Percentiles rank a stretch among this genome's conserved stretches.
phyloP scores from a whole-genome alignment of 257 asterid species.

The Rubia yunnanensis region DNA sequence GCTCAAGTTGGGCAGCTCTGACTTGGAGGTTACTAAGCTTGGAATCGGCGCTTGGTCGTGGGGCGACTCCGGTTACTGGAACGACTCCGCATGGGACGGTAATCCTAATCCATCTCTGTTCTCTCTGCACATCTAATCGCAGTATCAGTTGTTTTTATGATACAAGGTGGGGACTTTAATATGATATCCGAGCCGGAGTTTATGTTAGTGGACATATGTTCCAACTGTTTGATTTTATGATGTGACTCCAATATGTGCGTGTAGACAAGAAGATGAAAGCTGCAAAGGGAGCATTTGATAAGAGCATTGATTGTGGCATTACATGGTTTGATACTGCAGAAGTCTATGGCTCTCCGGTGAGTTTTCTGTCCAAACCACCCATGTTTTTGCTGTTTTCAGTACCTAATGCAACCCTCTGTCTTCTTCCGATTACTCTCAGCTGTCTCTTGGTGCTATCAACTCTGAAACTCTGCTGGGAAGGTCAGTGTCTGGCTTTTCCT shows the following conservation, averaged over 20 bases:
- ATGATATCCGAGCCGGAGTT: too few species aligned
- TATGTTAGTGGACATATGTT: too few species aligned
- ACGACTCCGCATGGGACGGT: slow-evolving; percentile 93
- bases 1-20: slow-evolving; percentile 64
- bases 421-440: slow-evolving; percentile 31
- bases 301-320: slow-evolving; percentile 4
- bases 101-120: neutral
- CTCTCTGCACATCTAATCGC: neutral
- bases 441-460: slow-evolving; percentile 77
- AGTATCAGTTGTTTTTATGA: neutral
- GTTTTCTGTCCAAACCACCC: neutral
- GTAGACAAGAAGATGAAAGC: neutral
- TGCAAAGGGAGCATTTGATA: slow-evolving; percentile 5
- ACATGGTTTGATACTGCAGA: slow-evolving; percentile 1
- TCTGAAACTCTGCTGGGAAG: slow-evolving; percentile 92
- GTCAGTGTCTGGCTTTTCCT: slow-evolving; percentile 29
- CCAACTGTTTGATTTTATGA: too few species aligned
- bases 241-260: too few species aligned
- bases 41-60: slow-evolving; percentile 99
- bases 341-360: neutral
- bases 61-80: slow-evolving; percentile 98
- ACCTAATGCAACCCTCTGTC: neutral
- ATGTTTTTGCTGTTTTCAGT: neutral
- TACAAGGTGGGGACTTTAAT: too few species aligned
- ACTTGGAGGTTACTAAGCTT: slow-evolving; percentile 71